Base-by-base conservation (phyloP, 371 early-diverging fungal genomes). In the Parasitella parasitica region DNA sequence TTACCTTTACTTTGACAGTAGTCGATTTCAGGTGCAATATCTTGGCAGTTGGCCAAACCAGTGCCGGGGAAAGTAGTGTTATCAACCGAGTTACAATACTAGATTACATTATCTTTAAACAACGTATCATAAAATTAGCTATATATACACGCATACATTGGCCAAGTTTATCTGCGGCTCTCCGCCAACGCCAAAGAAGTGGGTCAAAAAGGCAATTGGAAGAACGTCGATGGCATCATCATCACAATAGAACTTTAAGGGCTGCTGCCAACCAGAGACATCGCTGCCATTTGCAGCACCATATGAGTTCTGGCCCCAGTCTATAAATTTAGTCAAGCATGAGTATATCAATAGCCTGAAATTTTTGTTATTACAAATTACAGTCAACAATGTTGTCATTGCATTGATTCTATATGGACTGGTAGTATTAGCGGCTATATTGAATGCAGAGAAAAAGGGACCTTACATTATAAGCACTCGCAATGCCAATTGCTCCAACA, bases 201-300 rank as follows among this genome's bases (percentile, higher is more conserved):
- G 80, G 35, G 90, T 82, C 73, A 91, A 63, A 55, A 91, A 91
- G 5, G 91, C 75, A 41, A 91, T 64, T 2, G 87, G 85, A 24
- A 90, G 77, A 5, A 87, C 73, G 64, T 89, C 86, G 54, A 83
- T 77, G 1, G 77, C 67, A 18, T 75, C 77, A 37, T 81, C 85
- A 36, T 86, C 66, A 63, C 92, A 91, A 63, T 90, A 91, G 2
- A 75, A 71, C 3, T 69, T 71, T 0, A 91, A 69, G 4, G 86
- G 73, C 54, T 83, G 69, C 61, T 81, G 81, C 78, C 78, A 78
- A 8, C 67, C 63, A 0, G 65, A 48, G 3, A 51, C 41, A 30
- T 75, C 70, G 13, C 50, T 54, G 15, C 60, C 55, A 63, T 81
- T 71, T 13, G 73, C 75, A 32, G 81, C 78, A 57, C 81, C 81